Conservation (phyloP, 2,329 filamentous ascomycete species). For the Penicillium sp. region DNA sequence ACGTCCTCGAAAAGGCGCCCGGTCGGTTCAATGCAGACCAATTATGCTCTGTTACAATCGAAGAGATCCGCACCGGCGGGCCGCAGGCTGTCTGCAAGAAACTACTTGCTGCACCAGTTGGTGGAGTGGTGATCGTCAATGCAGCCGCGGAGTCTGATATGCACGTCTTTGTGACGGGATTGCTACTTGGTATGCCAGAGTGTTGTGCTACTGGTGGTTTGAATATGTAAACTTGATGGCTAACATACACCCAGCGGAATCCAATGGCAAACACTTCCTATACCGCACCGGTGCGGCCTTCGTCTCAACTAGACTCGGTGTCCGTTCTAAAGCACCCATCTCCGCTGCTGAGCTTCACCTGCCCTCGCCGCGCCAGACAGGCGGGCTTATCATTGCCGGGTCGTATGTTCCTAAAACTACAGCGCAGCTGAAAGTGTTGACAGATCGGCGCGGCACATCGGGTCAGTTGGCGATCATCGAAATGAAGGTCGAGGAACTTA, state of each 20-base stretch:
- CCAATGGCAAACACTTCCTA: slow-evolving; percentile 45
- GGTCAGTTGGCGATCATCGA: slow-evolving; percentile 48
- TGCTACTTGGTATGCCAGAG: slow-evolving; percentile 44
- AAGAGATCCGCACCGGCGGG: slow-evolving; percentile 52
- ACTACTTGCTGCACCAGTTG: slow-evolving; percentile 39
- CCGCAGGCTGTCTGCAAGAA: slow-evolving; percentile 44
- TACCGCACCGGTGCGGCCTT: slow-evolving; percentile 51
- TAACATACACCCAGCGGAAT: slow-evolving; percentile 29
- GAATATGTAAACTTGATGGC: background rate
- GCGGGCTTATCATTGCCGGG: slow-evolving; percentile 57
- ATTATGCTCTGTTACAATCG: slow-evolving; percentile 48
- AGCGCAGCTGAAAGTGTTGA: slow-evolving; percentile 51
- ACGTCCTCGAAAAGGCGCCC: slow-evolving; percentile 55
- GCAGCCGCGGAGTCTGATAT: slow-evolving; percentile 57
- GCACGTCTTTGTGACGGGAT: slow-evolving; percentile 54
- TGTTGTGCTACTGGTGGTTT: too few species aligned
- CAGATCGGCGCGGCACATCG: slow-evolving; percentile 36
- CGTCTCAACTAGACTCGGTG: slow-evolving; percentile 54
- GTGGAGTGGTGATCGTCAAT: slow-evolving; percentile 53
- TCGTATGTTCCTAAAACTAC: slow-evolving; percentile 63
- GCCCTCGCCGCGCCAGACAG: slow-evolving; percentile 35
- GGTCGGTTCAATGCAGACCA: slow-evolving; percentile 42
- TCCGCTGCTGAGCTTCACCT: slow-evolving; percentile 48
- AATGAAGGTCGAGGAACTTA: slow-evolving; percentile 51
- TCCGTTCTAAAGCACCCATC: slow-evolving; percentile 53